Evolutionary conservation across 257 asterid species (phyloP).

Genomic region (Gardenia jasminoides): DNA sequence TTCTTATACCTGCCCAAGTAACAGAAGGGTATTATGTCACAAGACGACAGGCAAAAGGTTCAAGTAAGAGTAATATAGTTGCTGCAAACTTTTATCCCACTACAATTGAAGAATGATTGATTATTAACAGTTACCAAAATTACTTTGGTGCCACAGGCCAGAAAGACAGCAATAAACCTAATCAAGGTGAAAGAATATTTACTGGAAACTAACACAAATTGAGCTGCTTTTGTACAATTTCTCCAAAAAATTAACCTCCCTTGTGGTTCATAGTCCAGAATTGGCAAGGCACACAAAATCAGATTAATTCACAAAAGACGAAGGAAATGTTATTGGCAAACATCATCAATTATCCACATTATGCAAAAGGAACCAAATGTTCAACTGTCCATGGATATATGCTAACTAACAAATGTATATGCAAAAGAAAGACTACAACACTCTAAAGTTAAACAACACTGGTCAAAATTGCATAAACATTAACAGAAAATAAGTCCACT

Average conservation of each 20-base stretch:
- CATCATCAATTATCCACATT: background rate
- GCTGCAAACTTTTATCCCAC: background rate
- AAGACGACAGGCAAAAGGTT: background rate
- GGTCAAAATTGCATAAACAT: background rate
- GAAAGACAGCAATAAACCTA: background rate
- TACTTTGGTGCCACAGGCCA: background rate
- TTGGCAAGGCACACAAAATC: background rate
- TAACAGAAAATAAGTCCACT: background rate
- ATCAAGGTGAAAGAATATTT: background rate
- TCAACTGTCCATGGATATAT: background rate
- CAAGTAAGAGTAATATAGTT: background rate
- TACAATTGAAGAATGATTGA: background rate
- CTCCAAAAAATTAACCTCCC: background rate
- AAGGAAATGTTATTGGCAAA: background rate
- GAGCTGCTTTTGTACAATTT: background rate
- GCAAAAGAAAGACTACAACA: background rate
- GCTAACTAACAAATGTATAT: background rate
- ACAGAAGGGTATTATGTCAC: background rate
- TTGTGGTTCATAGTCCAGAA: background rate
- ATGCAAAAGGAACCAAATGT: background rate
- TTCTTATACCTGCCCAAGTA: conserved; percentile 68
- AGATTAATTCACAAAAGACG: background rate
- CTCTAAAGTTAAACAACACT: background rate
- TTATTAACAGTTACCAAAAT: background rate
- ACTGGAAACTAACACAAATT: background rate